These are phyloP conservation scores for Cryptococcus neoformans DNA, from an alignment of 1,284 basidiomycete species.

Conservation along the genomic window DNA sequence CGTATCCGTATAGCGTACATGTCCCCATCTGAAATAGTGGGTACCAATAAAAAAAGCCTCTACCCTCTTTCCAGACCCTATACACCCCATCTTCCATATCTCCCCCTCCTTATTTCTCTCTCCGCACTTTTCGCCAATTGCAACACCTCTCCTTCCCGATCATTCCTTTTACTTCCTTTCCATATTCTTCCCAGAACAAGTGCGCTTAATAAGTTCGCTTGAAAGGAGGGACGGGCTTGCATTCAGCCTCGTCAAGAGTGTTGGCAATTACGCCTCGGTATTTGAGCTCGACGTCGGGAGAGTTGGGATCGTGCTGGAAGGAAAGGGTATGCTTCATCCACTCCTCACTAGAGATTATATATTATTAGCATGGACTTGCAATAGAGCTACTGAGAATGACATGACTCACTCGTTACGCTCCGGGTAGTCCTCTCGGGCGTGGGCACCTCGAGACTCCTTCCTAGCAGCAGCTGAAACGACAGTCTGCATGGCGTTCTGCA, in stretches of 20 bases:
- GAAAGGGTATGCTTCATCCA: constrained; percentile 96
- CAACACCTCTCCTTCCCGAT: not conserved
- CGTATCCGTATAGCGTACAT: too few species aligned
- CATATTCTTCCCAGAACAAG: too few species aligned
- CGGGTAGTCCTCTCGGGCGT: constrained; percentile 94
- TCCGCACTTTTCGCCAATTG: not conserved
- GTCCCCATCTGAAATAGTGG: not conserved
- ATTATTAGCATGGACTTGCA: constrained; percentile 1
- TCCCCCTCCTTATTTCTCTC: not conserved
- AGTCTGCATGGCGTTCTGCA: constrained; percentile 94
- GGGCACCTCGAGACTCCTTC: constrained; percentile 95
- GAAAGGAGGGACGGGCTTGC: constrained; percentile 58
- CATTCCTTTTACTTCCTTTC: not conserved
- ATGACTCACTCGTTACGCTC: constrained; percentile 60
- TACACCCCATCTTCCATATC: not conserved
- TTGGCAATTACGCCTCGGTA: constrained; percentile 82
- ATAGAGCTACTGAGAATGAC: not conserved
- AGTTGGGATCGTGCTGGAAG: constrained; percentile 69
- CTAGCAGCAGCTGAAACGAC: constrained; percentile 92
- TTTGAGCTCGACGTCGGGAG: constrained; percentile 79
- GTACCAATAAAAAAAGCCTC: not conserved
- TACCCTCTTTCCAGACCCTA: not conserved
- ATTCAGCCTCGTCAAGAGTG: constrained; percentile 94
- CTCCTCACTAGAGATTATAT: constrained; percentile 60
- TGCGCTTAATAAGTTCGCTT: constrained; percentile 22